These are phyloP conservation scores for Solanum etuberosum DNA, from an alignment of 257 asterid species.

Conservation along the genomic window DNA sequence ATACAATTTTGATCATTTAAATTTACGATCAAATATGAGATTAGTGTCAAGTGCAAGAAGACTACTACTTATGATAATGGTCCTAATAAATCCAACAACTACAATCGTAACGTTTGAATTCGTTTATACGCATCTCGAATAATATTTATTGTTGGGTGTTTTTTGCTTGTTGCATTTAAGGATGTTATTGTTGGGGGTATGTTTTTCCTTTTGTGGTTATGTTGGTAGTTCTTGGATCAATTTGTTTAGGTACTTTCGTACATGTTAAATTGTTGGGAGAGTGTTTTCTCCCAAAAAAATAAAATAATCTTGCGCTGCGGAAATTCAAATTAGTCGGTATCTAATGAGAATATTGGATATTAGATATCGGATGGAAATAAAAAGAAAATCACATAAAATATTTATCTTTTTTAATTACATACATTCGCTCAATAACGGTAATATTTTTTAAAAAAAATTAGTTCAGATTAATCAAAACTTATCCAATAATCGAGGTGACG, in stretches of 20 bases:
- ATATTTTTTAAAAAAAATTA: too few species aligned
- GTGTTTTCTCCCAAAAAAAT: too few species aligned
- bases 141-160: background rate
- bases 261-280: background rate
- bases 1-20: too few species aligned
- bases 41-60: too few species aligned
- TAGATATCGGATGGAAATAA: background rate
- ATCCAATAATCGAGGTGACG: background rate
- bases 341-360: too few species aligned
- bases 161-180: background rate
- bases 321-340: too few species aligned
- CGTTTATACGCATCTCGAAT: background rate
- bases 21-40: too few species aligned
- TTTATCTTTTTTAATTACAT: background rate
- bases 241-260: background rate
- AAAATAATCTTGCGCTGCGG: rapidly evolving
- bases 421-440: background rate
- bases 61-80: too few species aligned
- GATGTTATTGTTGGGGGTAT: background rate
- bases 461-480: background rate
- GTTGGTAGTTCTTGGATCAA: background rate
- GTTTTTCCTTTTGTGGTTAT: too few species aligned
- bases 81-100: too few species aligned
- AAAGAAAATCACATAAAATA: too few species aligned
- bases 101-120: background rate